Percentiles rank a stretch among this genome's conserved stretches.
Evolutionary conservation across 2,329 filamentous ascomycete genomes (phyloP).

Genomic region (Colletotrichum limetticola): DNA sequence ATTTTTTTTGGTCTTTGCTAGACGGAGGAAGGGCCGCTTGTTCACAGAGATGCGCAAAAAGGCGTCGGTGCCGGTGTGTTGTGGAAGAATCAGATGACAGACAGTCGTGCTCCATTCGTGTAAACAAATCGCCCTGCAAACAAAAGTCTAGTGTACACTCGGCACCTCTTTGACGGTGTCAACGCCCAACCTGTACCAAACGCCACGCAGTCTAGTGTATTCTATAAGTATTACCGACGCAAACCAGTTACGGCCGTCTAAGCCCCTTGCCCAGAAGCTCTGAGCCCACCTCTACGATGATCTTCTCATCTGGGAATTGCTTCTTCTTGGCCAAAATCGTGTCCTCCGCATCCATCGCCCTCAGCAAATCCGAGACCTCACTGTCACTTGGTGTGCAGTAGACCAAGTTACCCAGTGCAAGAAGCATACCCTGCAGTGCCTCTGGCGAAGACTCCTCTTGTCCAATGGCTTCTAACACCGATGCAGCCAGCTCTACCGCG

Average conservation of each 20-base stretch:
- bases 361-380: conserved; percentile 82
- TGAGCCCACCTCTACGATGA: conserved; percentile 65
- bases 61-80: not conserved
- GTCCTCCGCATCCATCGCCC: conserved; percentile 78
- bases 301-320: conserved; percentile 64
- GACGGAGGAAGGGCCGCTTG: not conserved
- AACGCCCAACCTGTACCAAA: conserved; percentile 11
- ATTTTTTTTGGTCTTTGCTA: not conserved
- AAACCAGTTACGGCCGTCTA: conserved; percentile 40
- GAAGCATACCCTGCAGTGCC: conserved; percentile 79
- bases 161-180: conserved; percentile 3
- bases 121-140: conserved; percentile 17
- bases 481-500: conserved; percentile 85
- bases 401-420: conserved; percentile 79
- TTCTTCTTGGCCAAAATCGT: conserved; percentile 69
- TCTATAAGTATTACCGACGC: not conserved
- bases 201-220: conserved; percentile 16
- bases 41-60: not conserved
- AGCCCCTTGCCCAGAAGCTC: conserved; percentile 65
- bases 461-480: conserved; percentile 77
- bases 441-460: conserved; percentile 73
- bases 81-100: not conserved
- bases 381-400: conserved; percentile 78
- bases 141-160: conserved; percentile 10
- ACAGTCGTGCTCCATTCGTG: not conserved